A percentile compares a stretch with the other conserved stretches of the same genome.
Evolutionary conservation across 768 basidiomycete genomes (phyloP).

Genomic region (Xerocomellus amylosporus): DNA sequence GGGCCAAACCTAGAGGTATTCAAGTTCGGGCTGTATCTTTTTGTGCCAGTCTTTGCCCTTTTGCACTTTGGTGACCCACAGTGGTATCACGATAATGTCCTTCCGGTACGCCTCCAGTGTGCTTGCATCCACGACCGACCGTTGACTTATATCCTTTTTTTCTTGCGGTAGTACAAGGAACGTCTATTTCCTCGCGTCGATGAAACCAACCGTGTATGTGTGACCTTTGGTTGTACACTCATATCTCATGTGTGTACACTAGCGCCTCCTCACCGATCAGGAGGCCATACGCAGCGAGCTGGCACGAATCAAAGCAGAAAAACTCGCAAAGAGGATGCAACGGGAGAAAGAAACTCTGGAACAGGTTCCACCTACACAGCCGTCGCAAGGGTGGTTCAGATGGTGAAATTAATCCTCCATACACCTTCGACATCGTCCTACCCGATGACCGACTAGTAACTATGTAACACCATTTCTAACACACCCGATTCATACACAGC

Average conservation of each 20-base stretch:
- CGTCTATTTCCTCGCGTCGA: slow-evolving; percentile 66
- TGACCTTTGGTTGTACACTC: not conserved
- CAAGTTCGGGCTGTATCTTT: slow-evolving; percentile 86
- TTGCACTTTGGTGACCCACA: slow-evolving; percentile 85
- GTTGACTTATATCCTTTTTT: not conserved
- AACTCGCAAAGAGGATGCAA: slow-evolving; percentile 43
- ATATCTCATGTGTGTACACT: slow-evolving; percentile 10
- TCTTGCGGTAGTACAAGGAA: slow-evolving; percentile 59
- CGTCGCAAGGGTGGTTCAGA: slow-evolving; percentile 30
- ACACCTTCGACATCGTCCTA: not conserved
- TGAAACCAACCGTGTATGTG: slow-evolving; percentile 49
- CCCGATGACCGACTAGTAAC: not conserved
- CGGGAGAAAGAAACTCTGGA: slow-evolving; percentile 39
- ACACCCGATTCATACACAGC: not conserved
- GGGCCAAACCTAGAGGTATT: slow-evolving; percentile 85
- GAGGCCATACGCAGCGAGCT: slow-evolving; percentile 64
- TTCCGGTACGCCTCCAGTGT: slow-evolving; percentile 52
- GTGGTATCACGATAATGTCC: slow-evolving; percentile 77
- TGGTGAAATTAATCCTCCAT: slow-evolving; percentile 14
- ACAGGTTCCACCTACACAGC: slow-evolving; percentile 11
- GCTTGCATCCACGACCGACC: not conserved
- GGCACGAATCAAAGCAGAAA: slow-evolving; percentile 66
- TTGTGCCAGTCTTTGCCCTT: slow-evolving; percentile 76
- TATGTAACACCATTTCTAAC: slow-evolving; percentile 18
- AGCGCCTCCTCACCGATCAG: slow-evolving; percentile 68